Base-by-base conservation (phyloP, 1,284 basidiomycete genomes). In the Heliocybe sulcata region DNA sequence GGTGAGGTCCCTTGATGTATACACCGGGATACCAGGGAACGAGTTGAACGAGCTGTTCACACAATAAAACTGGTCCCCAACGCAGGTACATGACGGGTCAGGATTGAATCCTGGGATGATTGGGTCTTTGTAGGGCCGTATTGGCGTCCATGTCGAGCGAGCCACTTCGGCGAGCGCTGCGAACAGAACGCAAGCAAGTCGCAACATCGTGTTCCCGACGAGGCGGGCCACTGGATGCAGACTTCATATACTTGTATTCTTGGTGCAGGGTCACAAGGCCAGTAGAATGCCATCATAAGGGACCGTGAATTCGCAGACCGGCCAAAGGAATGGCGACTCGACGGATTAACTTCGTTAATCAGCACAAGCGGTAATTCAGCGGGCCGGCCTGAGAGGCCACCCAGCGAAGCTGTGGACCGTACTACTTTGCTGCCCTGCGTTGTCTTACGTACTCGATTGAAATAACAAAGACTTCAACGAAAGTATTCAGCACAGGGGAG, bases 1-100 rank as follows among this genome's bases (percentile, higher is more conserved):
- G 14, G 58, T 56, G 29, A 64, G 55, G 51, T 65, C 64, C 20
- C 58, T 59, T 10, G 57, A 60, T 3, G 62, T 59, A 33, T 63
- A 62, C 10, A 65, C 55, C 2, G 64, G 64, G 26, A 64, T 57
- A 27, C 62, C 64, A 6, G 64, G 64, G 27, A 63, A 61, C 2
- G 59, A 58, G 35, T 63, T 64, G 55, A 65, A 65, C 9, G 63
- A 64, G 35, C 55, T 56, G 11, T 48, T 59, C n/a, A 53, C 58
- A 42, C 58, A 59, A 33, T 57, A 57, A 51, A 55, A 59, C 8
- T 53, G 56, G 27, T 54, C 53, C 25, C 55, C 45, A 9, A 58
- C 57, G 42, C 52, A 55, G 9, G 53, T 56, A 31, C 58, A 59
- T n/a, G 55, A 56, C 3, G 58, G 58, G 48, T 59, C 58, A 23